Conservation (phyloP, 257 asterid species). For the Solanum chilense region DNA sequence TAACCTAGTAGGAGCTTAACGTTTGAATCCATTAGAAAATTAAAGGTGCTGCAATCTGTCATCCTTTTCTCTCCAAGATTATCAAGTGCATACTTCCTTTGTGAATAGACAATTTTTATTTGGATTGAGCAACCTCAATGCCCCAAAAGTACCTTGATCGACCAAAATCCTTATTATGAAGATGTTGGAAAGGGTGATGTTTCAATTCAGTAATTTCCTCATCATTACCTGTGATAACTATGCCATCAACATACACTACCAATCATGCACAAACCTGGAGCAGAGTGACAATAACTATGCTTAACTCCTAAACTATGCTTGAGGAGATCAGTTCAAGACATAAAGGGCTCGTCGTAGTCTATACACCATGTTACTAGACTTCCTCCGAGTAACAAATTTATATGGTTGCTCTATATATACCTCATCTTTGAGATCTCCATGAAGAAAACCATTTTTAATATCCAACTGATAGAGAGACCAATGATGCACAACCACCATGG, state of each 20-base stretch:
- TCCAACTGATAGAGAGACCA: background rate
- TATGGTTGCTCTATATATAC: background rate
- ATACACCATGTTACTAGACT: background rate
- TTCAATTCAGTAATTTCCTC: background rate
- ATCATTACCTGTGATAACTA: background rate
- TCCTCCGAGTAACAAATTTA: background rate
- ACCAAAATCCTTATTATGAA: background rate
- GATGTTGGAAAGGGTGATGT: background rate
- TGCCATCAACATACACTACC: background rate
- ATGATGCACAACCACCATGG: background rate
- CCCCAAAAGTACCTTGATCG: background rate
- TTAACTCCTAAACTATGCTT: background rate
- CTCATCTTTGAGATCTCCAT: background rate
- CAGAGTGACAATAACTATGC: background rate
- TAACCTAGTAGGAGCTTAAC: background rate
- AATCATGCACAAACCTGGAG: background rate
- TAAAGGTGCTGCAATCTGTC: background rate
- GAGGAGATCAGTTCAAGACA: background rate
- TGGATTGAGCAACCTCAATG: background rate
- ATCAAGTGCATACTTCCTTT: background rate
- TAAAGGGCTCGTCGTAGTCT: background rate
- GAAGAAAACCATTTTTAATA: background rate
- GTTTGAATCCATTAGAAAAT: background rate
- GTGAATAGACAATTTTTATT: background rate
- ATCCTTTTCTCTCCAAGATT: background rate